These are phyloP conservation scores for Sarcocystis neurona DNA, from an alignment of 169 alveolate genomes.

Conservation along the genomic window DNA sequence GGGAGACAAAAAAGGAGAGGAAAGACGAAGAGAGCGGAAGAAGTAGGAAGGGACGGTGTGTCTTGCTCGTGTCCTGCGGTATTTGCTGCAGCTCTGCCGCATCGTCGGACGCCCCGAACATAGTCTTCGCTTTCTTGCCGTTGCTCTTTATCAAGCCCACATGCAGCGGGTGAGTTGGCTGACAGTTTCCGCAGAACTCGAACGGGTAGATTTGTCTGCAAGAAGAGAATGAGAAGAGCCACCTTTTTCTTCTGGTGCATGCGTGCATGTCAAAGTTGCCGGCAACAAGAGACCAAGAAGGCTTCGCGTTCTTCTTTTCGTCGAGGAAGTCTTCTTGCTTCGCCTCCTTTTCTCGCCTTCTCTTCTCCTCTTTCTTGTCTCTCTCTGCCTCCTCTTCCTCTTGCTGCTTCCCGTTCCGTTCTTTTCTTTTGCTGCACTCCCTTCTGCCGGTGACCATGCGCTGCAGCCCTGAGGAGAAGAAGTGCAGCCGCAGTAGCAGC, in stretches of 20 bases:
- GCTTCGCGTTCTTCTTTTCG: too few species aligned
- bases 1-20: too few species aligned
- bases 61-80: background rate
- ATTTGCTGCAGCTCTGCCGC: constrained; percentile 69
- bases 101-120: constrained; percentile 77
- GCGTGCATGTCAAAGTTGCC: too few species aligned
- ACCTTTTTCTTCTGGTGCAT: background rate
- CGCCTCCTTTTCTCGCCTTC: too few species aligned
- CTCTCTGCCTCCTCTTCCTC: background rate
- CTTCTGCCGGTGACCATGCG: too few species aligned
- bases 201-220: background rate
- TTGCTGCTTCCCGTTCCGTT: background rate
- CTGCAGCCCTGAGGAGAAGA: too few species aligned
- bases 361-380: background rate
- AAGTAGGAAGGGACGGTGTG: background rate
- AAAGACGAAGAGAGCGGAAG: background rate
- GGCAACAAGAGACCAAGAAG: too few species aligned
- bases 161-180: constrained; percentile 8
- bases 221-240: background rate
- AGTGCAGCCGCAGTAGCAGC: too few species aligned
- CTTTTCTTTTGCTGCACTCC: background rate
- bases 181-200: background rate
- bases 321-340: too few species aligned
- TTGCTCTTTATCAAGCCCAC: constrained; percentile 73
- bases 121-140: constrained; percentile 75